A percentile compares a stretch with the other conserved stretches of the same genome.
Conservation (phyloP, 371 early-diverging fungal genomes). For the Mucor mucedo region DNA sequence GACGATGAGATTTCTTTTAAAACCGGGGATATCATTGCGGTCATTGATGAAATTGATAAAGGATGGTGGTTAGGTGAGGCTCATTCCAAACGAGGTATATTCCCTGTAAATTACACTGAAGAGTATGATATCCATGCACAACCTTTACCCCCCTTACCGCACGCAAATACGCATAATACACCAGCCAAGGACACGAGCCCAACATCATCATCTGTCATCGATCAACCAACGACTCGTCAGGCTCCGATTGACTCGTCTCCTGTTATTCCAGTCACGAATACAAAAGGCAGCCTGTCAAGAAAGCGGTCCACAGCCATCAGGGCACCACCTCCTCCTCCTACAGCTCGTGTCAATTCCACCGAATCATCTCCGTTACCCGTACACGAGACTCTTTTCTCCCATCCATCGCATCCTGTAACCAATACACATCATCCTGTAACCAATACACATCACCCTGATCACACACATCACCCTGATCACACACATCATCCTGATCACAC, state of each 20-base stretch:
- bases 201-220: too few species aligned
- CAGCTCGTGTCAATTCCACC: neutral
- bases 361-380: neutral
- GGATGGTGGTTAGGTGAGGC: constrained; percentile 91
- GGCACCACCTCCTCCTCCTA: constrained; percentile 15
- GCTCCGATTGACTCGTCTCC: neutral
- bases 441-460: too few species aligned
- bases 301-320: constrained; percentile 17
- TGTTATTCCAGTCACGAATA: neutral
- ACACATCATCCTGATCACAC: neutral
- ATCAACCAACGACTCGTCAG: neutral
- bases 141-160: constrained; percentile 8
- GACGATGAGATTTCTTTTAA: constrained; percentile 72
- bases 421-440: neutral
- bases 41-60: constrained; percentile 77
- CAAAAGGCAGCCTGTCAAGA: constrained; percentile 5
- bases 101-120: constrained; percentile 86
- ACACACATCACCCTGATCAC: neutral
- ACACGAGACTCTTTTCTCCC: neutral
- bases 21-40: constrained; percentile 74
- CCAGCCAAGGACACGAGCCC: too few species aligned
- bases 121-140: neutral
- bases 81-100: constrained; percentile 67
- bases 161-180: too few species aligned
- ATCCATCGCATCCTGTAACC: too few species aligned